Percentiles rank a stretch among this genome's conserved stretches.
Evolutionary conservation across 2,329 filamentous ascomycete species (phyloP).

Genomic region (Elsinoe batatas): DNA sequence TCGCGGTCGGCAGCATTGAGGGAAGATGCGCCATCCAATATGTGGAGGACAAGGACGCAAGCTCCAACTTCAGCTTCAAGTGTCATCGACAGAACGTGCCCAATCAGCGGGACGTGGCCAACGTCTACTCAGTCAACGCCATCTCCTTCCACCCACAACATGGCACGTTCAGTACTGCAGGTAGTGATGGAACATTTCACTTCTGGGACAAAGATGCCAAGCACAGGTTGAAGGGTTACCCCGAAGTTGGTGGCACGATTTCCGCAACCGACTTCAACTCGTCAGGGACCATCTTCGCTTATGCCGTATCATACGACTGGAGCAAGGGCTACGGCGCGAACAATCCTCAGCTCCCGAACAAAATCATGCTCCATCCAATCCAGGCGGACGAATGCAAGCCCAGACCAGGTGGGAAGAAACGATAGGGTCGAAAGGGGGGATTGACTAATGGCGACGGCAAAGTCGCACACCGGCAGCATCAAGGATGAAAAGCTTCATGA

Average conservation of each 20-base stretch:
- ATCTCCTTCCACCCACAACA: slow-evolving; percentile 96
- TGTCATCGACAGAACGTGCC: slow-evolving; percentile 80
- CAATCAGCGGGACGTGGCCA: slow-evolving; percentile 56
- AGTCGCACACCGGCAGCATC: neutral
- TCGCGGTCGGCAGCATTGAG: slow-evolving; percentile 92
- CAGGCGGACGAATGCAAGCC: slow-evolving; percentile 42
- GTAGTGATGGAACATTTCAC: slow-evolving; percentile 91
- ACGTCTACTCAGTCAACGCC: slow-evolving; percentile 90
- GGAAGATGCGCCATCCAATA: slow-evolving; percentile 97
- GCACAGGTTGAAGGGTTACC: slow-evolving; percentile 55
- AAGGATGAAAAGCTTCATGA: neutral
- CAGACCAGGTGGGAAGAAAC: slow-evolving; percentile 38
- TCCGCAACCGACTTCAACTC: slow-evolving; percentile 85
- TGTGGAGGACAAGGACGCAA: slow-evolving; percentile 85
- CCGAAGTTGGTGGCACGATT: slow-evolving; percentile 61
- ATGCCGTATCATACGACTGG: slow-evolving; percentile 92
- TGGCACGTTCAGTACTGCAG: slow-evolving; percentile 96
- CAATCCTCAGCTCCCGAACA: slow-evolving; percentile 47
- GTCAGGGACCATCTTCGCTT: slow-evolving; percentile 54
- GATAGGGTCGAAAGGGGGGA: slow-evolving; percentile 23
- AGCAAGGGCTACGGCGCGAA: slow-evolving; percentile 89
- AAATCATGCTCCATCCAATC: slow-evolving; percentile 43
- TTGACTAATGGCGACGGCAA: neutral
- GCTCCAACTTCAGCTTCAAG: slow-evolving; percentile 96
- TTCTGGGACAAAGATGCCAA: slow-evolving; percentile 69